Evolutionary conservation across 805 yeast species (phyloP).

Genomic region (Yueomyces sp.): DNA sequence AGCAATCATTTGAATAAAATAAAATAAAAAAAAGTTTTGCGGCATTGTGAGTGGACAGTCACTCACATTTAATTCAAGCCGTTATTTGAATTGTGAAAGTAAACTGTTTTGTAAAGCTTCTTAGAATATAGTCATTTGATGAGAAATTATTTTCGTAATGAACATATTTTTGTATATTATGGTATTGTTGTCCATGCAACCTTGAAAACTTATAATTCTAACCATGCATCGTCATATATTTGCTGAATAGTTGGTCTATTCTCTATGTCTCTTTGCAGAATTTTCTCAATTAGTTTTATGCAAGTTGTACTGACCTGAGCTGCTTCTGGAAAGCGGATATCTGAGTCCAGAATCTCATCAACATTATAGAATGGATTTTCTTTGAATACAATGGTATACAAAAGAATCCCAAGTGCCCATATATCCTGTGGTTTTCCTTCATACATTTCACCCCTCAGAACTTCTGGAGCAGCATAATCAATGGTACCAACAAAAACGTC

Average conservation of each 20-base stretch:
- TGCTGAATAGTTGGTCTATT: conserved; percentile 64
- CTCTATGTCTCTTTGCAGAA: conserved; percentile 54
- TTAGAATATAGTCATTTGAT: no score
- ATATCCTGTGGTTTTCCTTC: conserved; percentile 92
- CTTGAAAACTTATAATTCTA: conserved; percentile 8
- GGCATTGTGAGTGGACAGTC: no score
- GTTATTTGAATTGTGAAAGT: no score
- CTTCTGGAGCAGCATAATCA: conserved; percentile 97
- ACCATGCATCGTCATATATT: conserved; percentile 62
- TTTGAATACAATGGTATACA: conserved; percentile 81
- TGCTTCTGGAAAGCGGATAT: conserved; percentile 37
- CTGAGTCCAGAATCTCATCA: conserved; percentile 91
- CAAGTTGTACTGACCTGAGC: conserved; percentile 41
- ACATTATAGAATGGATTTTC: conserved; percentile 94
- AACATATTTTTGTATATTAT: no score
- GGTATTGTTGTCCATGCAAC: no score
- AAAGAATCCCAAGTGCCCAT: conserved; percentile 89
- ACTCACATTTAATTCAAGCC: no score
- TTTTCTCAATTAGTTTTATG: conserved; percentile 43
- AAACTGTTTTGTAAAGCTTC: no score
- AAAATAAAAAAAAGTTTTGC: no score
- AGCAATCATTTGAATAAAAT: no score
- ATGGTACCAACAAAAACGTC: conserved; percentile 96
- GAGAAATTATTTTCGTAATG: no score
- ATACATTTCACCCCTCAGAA: conserved; percentile 74